These are phyloP conservation scores for Microcyclospora pomicola DNA, from an alignment of 2,329 filamentous ascomycete genomes.

Conservation along the genomic window DNA sequence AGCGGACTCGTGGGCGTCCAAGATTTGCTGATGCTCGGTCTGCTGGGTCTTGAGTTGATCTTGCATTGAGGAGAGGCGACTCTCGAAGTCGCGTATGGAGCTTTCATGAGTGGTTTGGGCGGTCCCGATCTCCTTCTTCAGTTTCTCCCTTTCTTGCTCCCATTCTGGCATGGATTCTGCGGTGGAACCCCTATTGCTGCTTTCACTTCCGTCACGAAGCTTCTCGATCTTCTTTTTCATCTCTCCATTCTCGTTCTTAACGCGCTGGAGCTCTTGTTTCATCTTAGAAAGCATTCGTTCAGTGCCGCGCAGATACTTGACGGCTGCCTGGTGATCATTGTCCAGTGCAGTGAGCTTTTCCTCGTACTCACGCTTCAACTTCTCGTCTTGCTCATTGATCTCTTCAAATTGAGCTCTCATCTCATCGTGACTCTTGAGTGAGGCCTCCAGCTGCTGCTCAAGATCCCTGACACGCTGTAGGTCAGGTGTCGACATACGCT, in stretches of 20 bases:
- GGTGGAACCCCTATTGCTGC: slow-evolving; percentile 16
- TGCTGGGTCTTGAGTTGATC: slow-evolving; percentile 53
- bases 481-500: slow-evolving; percentile 61
- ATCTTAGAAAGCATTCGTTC: slow-evolving; percentile 99
- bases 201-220: slow-evolving; percentile 10
- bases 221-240: slow-evolving; percentile 64
- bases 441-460: slow-evolving; percentile 71
- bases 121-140: slow-evolving; percentile 55
- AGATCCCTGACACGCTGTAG: slow-evolving; percentile 66
- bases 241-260: slow-evolving; percentile 73
- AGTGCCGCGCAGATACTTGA: slow-evolving; percentile 95
- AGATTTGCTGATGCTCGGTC: slow-evolving; percentile 55
- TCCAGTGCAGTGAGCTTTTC: slow-evolving; percentile 89
- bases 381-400: slow-evolving; percentile 66
- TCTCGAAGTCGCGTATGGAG: slow-evolving; percentile 55
- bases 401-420: slow-evolving; percentile 62
- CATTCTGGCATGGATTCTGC: slow-evolving; percentile 41
- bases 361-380: slow-evolving; percentile 77
- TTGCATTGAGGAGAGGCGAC: slow-evolving; percentile 53
- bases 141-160: slow-evolving; percentile 56
- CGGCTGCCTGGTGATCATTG: slow-evolving; percentile 93
- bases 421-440: slow-evolving; percentile 71
- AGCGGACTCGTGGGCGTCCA: slow-evolving; percentile 31
- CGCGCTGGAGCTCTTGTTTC: slow-evolving; percentile 89
- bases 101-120: slow-evolving; percentile 56